These are phyloP conservation scores for Keqinozyma sinolaborantium DNA, from an alignment of 1,139 yeast genomes.

Conservation along the genomic window DNA sequence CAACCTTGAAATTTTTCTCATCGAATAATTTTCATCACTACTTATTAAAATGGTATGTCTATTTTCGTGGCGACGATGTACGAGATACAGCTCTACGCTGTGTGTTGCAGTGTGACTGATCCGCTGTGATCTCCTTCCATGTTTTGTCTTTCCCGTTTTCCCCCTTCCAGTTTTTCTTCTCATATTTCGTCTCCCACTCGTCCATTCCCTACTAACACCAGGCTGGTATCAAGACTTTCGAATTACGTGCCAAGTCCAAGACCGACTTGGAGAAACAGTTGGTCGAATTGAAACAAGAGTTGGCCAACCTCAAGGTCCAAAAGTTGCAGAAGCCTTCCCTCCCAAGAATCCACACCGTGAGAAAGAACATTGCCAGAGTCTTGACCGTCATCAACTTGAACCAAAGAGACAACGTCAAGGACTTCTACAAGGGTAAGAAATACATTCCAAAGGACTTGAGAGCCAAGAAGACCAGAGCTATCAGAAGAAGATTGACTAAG, in stretches of 20 bases:
- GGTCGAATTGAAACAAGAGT: slow-evolving; percentile 94
- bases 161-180: too few species aligned
- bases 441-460: slow-evolving; percentile 98
- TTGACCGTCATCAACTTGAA: slow-evolving; percentile 95
- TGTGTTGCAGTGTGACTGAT: too few species aligned
- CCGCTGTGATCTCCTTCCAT: too few species aligned
- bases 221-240: slow-evolving; percentile 94
- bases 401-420: slow-evolving; percentile 95
- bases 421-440: slow-evolving; percentile 94
- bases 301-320: slow-evolving; percentile 95
- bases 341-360: slow-evolving; percentile 94
- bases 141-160: too few species aligned
- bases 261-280: slow-evolving; percentile 93
- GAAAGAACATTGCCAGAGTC: slow-evolving; percentile 98
- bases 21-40: not conserved
- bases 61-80: too few species aligned
- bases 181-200: too few species aligned
- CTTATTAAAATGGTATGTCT: not conserved
- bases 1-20: not conserved
- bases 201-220: slow-evolving; percentile 26
- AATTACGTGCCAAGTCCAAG: slow-evolving; percentile 97
- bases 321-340: slow-evolving; percentile 87
- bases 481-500: slow-evolving; percentile 94
- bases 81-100: too few species aligned
- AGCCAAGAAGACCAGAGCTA: slow-evolving; percentile 99